Base-by-base conservation (phyloP, 768 basidiomycete genomes). In the Suillus bovinus region DNA sequence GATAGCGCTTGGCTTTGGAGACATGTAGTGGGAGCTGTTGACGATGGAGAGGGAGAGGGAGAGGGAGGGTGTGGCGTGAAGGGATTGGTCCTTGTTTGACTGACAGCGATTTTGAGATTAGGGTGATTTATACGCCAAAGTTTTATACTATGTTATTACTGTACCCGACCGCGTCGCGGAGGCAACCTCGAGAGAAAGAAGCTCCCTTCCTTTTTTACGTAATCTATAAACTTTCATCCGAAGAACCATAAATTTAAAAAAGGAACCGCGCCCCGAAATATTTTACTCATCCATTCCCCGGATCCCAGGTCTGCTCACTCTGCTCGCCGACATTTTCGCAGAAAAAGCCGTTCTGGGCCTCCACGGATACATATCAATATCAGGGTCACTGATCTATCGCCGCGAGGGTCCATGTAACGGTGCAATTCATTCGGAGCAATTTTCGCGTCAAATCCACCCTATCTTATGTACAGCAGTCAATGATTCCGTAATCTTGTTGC, bases 1-100 rank as follows among this genome's bases (percentile, higher is more conserved):
- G 68, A 94, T 82, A 44, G 83, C 91, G 74, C 77, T 86, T 16
- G 90, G 90, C 65, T 82, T 84, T 47, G 71, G 72, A 59, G 53
- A 50, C 49, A 42, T 60, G 59, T 22, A 34, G 46, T 80, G 68
- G 82, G 81, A 82, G 61, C 54, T 67, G 60, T 57, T 58, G 58
- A 60, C 44, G 56, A 57, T 14, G 41, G 59, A 38, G 61, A 59
- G 44, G 41, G 24, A 44, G 58, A 31, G 54, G 56, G 62, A 36
- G 47, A 24, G 59, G 60, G 62, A 38, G 61, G 46, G 58, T 47
- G 50, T 57, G 58, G 29, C 42, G 36, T 42, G 49, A 34, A 42
- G 39, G 17, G 16, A 39, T 27, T 27, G 68, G 71, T 74, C n/a
- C n/a, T 68, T 63, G 68, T 72, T 46, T 52, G 20, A n/a, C 50